phyloP scores from a whole-genome alignment of 768 basidiomycete species.

The Boletus tomentosulus region DNA sequence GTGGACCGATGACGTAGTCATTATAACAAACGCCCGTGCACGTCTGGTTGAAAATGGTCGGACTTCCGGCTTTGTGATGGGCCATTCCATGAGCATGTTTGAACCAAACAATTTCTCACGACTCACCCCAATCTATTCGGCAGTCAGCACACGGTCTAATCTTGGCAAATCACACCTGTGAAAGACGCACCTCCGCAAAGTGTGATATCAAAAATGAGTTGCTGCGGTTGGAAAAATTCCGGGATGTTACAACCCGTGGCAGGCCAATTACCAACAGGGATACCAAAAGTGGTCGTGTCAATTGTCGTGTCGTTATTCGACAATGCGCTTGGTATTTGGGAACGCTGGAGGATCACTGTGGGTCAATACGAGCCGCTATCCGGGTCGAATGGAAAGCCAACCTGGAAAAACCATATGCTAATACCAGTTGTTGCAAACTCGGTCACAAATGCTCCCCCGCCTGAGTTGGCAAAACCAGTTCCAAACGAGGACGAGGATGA shows the following conservation, averaged over 20 bases:
- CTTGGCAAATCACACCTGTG: slow-evolving; percentile 6
- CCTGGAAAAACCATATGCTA: slow-evolving; percentile 32
- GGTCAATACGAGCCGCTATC: not conserved
- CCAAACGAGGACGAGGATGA: slow-evolving; percentile 58
- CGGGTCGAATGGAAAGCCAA: slow-evolving; percentile 6
- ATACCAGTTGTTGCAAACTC: slow-evolving; percentile 65
- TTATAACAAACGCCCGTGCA: slow-evolving; percentile 67
- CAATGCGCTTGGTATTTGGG: slow-evolving; percentile 44
- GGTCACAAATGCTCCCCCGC: slow-evolving; percentile 74
- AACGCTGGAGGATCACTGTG: slow-evolving; percentile 16
- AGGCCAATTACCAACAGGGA: slow-evolving; percentile 69
- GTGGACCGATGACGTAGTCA: slow-evolving; percentile 62
- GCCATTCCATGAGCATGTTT: slow-evolving; percentile 21
- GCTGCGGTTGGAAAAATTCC: slow-evolving; percentile 56
- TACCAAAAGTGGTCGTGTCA: slow-evolving; percentile 55
- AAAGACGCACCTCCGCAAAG: slow-evolving; percentile 53
- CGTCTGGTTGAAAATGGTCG: slow-evolving; percentile 52
- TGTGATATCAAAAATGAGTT: slow-evolving; percentile 71
- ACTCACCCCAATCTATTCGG: slow-evolving; percentile 32
- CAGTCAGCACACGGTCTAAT: slow-evolving; percentile 9
- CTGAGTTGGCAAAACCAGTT: slow-evolving; percentile 55
- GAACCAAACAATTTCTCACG: not conserved
- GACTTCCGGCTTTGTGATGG: slow-evolving; percentile 41
- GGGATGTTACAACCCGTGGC: slow-evolving; percentile 49
- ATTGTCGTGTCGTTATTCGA: slow-evolving; percentile 47